phyloP scores from a whole-genome alignment of 306 rosid genomes.

The Pueraria montana region DNA sequence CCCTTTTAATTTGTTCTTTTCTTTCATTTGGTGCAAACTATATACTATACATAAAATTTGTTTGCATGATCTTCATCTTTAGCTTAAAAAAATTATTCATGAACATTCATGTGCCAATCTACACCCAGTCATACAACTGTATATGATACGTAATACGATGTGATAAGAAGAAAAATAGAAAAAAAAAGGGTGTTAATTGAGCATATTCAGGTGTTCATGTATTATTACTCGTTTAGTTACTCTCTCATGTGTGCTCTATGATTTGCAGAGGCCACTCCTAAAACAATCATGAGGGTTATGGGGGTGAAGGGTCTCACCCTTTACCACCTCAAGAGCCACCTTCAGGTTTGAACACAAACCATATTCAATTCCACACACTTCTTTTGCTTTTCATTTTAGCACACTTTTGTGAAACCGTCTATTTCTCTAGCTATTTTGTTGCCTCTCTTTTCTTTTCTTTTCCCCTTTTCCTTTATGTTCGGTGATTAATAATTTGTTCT shows the following conservation, averaged over 20 bases:
- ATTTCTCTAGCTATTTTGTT: slow-evolving; percentile 36
- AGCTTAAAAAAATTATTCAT: no score
- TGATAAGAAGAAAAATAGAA: no score
- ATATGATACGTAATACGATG: no score
- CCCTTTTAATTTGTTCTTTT: background rate
- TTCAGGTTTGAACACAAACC: slow-evolving; percentile 72
- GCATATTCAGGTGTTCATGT: no score
- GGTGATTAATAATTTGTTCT: slow-evolving; percentile 37
- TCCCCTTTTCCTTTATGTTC: slow-evolving; percentile 44
- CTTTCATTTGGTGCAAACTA: background rate
- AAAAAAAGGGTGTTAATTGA: no score
- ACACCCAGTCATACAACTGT: no score
- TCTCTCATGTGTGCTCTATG: background rate
- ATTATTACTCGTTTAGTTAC: no score
- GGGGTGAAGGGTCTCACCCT: slow-evolving; percentile 99
- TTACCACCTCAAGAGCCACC: slow-evolving; percentile 99
- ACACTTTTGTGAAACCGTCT: slow-evolving; percentile 30
- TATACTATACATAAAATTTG: background rate
- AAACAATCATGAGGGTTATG: slow-evolving; percentile 99
- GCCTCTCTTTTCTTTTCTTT: slow-evolving; percentile 7
- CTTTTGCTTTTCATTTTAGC: slow-evolving; percentile 33
- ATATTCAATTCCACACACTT: slow-evolving; percentile 39
- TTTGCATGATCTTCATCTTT: background rate
- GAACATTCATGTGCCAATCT: background rate
- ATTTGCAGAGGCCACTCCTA: slow-evolving; percentile 93